phyloP scores from a whole-genome alignment of 371 early-diverging fungal genomes.

The Lichtheimia ramosa region DNA sequence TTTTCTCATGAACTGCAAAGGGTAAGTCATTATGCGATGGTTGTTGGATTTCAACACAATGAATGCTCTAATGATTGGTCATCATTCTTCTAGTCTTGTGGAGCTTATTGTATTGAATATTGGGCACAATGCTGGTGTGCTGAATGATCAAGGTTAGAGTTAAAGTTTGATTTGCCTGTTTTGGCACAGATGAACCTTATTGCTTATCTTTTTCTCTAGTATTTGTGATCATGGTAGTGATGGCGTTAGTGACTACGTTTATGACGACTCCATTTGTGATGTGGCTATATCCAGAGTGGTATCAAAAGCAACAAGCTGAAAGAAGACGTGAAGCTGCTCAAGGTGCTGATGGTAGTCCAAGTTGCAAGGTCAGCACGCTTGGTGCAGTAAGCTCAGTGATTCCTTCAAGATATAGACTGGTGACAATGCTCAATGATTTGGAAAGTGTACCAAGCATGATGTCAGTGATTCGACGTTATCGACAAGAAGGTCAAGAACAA shows the following conservation, averaged over 20 bases:
- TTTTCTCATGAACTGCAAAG: conserved; percentile 95
- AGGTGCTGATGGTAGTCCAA: not conserved
- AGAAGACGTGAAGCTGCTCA: conserved; percentile 1
- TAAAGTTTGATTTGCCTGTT: conserved; percentile 4
- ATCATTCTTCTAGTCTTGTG: conserved; percentile 58
- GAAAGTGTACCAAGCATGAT: conserved; percentile 73
- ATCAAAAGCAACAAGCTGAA: conserved; percentile 41
- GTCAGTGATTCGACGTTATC: conserved; percentile 65
- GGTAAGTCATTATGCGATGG: conserved; percentile 30
- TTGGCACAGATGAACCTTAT: not conserved
- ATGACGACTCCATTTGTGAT: conserved; percentile 70
- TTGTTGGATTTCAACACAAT: not conserved
- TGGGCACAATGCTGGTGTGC: conserved; percentile 83
- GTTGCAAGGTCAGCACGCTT: conserved; percentile 3
- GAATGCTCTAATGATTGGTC: conserved; percentile 2
- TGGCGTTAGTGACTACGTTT: conserved; percentile 84
- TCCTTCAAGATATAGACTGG: conserved; percentile 17
- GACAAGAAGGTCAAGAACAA: conserved; percentile 16
- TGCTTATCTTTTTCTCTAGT: conserved; percentile 26
- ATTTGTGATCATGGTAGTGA: conserved; percentile 90
- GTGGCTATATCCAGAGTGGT: conserved; percentile 59
- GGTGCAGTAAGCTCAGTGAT: not conserved
- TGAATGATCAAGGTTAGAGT: conserved; percentile 57
- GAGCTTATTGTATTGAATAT: conserved; percentile 94
- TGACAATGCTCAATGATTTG: conserved; percentile 67